These are phyloP conservation scores for Ramularia collo-cygni DNA, from an alignment of 2,329 filamentous ascomycete species.

Conservation along the genomic window DNA sequence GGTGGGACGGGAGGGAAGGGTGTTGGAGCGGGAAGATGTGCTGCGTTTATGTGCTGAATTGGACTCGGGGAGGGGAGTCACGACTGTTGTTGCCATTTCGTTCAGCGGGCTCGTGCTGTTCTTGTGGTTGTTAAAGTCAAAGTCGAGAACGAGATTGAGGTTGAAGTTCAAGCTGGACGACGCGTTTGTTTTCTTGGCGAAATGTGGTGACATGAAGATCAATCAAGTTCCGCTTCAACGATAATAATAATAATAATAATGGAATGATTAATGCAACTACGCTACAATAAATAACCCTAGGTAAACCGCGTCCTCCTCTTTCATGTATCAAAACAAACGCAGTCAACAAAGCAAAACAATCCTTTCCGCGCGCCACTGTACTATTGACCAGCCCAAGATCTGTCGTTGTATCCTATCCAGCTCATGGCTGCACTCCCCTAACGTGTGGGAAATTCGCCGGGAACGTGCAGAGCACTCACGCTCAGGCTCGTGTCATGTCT, in stretches of 20 bases:
- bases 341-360: no score
- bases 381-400: neutral
- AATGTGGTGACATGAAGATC: no score
- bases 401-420: neutral
- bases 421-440: neutral
- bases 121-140: neutral
- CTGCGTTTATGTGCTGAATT: neutral
- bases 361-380: no score
- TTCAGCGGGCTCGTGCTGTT: neutral
- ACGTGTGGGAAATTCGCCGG: constrained; percentile 49
- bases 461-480: constrained; percentile 62
- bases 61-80: neutral
- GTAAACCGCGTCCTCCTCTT: no score
- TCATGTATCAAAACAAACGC: no score
- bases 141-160: no score
- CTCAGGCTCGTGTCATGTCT: constrained; percentile 42
- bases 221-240: no score
- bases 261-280: no score
- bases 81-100: neutral
- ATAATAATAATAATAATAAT: no score
- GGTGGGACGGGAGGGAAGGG: constrained; percentile 66
- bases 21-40: constrained; percentile 41
- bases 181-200: no score
- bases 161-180: no score
- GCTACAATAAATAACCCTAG: no score